Evolutionary conservation across 345 rosid genomes (phyloP), one percentile per base, ranked within the genome.

Genomic region (Alliaria petiolata): DNA sequence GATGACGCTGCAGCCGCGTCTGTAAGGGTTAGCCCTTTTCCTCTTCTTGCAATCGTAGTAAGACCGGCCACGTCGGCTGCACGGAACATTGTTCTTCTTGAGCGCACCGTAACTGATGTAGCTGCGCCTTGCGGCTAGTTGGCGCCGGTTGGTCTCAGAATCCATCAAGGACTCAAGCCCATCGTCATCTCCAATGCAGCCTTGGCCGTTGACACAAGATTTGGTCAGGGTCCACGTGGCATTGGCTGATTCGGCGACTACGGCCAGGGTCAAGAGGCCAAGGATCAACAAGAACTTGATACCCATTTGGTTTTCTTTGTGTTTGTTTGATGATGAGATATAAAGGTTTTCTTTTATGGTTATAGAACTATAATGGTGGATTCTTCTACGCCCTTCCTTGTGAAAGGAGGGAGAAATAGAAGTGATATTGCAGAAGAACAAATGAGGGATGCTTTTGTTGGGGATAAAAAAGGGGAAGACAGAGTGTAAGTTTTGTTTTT

Each of bases 71-170:
- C 82, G 78, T 30, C 62, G 60, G 50, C 42, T 71, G 60, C 88
- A 84, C 2, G 91, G 91, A 2, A 80, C 74, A 15, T 57, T 44
- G 70, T 81, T 59, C 66, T 49, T 60, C 56, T 13, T 71, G 15
- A 84, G 71, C 8, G 85, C 87, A 3, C 33, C 61, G 56, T 86
- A 84, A 74, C 91, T 83, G 14, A 86, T 77, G 72, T 79, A 79
- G 14, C 66, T 75, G 15, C 74, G 71, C 9, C 74, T n/a, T 12
- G 56, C 60, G 7, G 55, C 53, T 17, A 83, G 75, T 52, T 74
- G 72, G 3, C 83, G 76, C 20, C 80, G 45, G 26, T 51, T 78
- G 13, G 43, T 64, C 55, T 82, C 88, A 2, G 79, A 69, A 50
- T 78, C 85, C 82, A 81, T 70, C 76, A 79, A 33, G 14, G 69